Evolutionary conservation across 23 red algal genomes (phyloP), one percentile per base, ranked within the genome.

Genomic region (Gracilaria vermiculophylla): DNA sequence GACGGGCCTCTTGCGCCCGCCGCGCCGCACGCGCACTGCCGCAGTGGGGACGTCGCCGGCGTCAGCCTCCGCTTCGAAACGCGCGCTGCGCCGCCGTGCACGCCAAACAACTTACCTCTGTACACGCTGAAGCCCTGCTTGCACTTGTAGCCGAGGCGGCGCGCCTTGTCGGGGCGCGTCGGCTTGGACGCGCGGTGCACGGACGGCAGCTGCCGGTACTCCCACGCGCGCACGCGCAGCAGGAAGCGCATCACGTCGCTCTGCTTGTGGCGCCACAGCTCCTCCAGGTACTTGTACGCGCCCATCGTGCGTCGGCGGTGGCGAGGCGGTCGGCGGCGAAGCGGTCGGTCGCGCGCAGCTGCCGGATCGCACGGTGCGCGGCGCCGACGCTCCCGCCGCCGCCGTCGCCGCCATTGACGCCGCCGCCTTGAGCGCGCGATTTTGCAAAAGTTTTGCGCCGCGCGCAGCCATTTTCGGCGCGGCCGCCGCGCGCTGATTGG

Each of bases 251-350:
- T 85, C 47, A 94, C 92, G 54, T 98, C 96, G 49, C 91, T 91
- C 67, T 98, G 96, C 92, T 98, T 98, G 58, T 98, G 91, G 16
- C 96, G 78, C 96, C 96, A 98, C 11, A 98, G 60, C 85, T 95
- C 96, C 64, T 95, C 83, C 52, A 98, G 84, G 53, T 98, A 98
- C 76, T 93, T 94, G 84, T 98, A 98, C 28, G 96, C 96, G 32
- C 96, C 96, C 96, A 98, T 98, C 51, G 11, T 62, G 82, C 36
- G 9, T 58, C n/a, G n/a, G n/a, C n/a, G n/a, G n/a, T n/a, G n/a
- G n/a, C n/a, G n/a, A n/a, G n/a, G n/a, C n/a, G n/a, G n/a, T n/a
- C n/a, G n/a, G n/a, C n/a, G n/a, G n/a, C n/a, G n/a, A n/a, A n/a
- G n/a, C n/a, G n/a, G n/a, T n/a, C n/a, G n/a, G n/a, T n/a, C n/a